These are phyloP conservation scores for Globisporangium canariense DNA, from an alignment of 352 stramenopile species.

Conservation along the genomic window DNA sequence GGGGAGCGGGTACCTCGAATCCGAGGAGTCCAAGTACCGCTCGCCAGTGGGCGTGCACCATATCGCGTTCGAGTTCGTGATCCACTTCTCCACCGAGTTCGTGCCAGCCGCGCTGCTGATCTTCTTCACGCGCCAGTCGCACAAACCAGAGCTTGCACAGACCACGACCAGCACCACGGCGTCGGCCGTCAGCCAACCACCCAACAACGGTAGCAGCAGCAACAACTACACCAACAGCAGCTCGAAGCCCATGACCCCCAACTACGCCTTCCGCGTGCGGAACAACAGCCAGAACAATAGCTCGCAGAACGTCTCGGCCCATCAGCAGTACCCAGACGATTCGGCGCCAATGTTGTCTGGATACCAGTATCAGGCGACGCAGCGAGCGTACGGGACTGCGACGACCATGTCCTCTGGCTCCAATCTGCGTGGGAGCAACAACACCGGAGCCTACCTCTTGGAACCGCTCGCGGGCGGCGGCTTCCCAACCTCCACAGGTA, in stretches of 20 bases:
- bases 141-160: constrained; percentile 23
- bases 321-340: constrained; percentile 43
- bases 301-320: constrained; percentile 16
- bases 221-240: constrained; percentile 26
- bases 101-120: constrained; percentile 61
- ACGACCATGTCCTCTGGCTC: constrained; percentile 26
- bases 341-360: constrained; percentile 49
- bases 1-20: constrained; percentile 54
- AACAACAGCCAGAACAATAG: constrained; percentile 29
- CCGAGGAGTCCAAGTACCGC: constrained; percentile 58
- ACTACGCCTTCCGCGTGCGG: constrained; percentile 32
- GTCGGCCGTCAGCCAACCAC: constrained; percentile 18
- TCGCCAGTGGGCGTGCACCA: constrained; percentile 61
- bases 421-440: constrained; percentile 45
- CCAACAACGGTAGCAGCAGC: constrained; percentile 11
- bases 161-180: constrained; percentile 26
- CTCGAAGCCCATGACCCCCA: constrained; percentile 37
- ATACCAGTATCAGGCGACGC: constrained; percentile 60
- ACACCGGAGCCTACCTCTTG: constrained; percentile 39
- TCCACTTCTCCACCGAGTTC: constrained; percentile 77
- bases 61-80: constrained; percentile 67
- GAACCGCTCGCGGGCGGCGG: constrained; percentile 39
- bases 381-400: constrained; percentile 36
- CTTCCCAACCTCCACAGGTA: constrained; percentile 33
- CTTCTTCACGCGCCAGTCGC: constrained; percentile 49